Conservation (phyloP, 805 yeast species). For the Cyberlindnera japonica region DNA sequence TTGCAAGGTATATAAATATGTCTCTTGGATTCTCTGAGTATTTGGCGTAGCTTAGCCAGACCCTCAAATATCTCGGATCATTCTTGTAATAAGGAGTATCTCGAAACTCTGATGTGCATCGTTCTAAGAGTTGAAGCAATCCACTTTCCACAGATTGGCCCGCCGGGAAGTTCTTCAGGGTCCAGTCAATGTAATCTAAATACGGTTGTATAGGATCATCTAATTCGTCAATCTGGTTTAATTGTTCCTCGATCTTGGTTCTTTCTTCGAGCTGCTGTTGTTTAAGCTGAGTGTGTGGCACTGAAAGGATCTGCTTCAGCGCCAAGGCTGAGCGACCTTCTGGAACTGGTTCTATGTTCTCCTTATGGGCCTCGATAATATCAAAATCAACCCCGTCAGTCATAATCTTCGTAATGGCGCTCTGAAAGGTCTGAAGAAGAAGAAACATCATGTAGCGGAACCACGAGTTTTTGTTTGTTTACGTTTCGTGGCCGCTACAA, state of each 20-base stretch:
- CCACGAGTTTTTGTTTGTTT: conserved; percentile 6
- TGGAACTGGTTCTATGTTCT: conserved; percentile 62
- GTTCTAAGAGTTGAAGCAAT: conserved; percentile 58
- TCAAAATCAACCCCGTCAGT: conserved; percentile 33
- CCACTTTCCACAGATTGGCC: conserved; percentile 64
- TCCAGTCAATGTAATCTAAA: conserved; percentile 76
- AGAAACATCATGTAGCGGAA: not conserved
- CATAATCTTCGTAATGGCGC: too few species aligned
- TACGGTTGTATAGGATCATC: conserved; percentile 84
- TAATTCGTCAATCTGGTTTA: conserved; percentile 51
- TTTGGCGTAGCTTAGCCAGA: conserved; percentile 78
- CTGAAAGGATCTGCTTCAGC: conserved; percentile 42
- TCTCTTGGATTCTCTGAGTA: conserved; percentile 68
- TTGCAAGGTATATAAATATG: conserved; percentile 64
- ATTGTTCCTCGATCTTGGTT: conserved; percentile 43
- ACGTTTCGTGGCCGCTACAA: conserved; percentile 3
- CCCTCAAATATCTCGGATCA: conserved; percentile 73
- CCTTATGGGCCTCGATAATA: conserved; percentile 62
- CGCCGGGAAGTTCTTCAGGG: conserved; percentile 55
- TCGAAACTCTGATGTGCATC: conserved; percentile 66
- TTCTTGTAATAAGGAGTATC: conserved; percentile 67
- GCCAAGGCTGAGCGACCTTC: conserved; percentile 68
- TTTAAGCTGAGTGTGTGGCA: conserved; percentile 28
- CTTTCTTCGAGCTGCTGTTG: conserved; percentile 34
- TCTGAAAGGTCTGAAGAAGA: too few species aligned